Evolutionary conservation across 306 rosid species (phyloP).

Genomic region (Neltuma alba): DNA sequence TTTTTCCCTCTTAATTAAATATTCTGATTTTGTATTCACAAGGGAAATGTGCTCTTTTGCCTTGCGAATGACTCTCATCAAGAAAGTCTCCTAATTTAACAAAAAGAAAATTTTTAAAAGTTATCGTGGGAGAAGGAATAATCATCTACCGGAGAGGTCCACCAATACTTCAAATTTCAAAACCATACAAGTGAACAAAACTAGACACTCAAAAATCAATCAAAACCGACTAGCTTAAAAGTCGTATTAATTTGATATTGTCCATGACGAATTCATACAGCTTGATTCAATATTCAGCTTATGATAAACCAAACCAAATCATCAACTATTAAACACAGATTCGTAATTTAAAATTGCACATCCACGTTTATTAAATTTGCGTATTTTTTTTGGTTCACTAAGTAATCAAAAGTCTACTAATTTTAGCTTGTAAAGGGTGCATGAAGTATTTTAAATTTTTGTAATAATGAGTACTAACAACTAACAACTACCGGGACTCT

Average conservation of each 20-base stretch:
- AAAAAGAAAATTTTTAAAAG: too few species aligned
- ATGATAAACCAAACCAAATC: not conserved
- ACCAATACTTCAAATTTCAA: not conserved
- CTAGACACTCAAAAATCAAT: not conserved
- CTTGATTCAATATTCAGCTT: not conserved
- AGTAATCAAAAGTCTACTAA: not conserved
- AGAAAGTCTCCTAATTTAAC: too few species aligned
- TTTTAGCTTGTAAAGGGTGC: not conserved
- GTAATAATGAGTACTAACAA: not conserved
- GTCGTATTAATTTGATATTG: not conserved
- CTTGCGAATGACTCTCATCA: too few species aligned
- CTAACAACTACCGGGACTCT: too few species aligned
- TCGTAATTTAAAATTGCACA: not conserved
- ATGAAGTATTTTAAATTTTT: not conserved
- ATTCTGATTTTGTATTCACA: too few species aligned
- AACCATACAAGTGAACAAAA: not conserved
- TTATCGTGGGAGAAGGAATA: too few species aligned
- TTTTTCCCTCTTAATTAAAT: too few species aligned
- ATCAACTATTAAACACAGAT: not conserved
- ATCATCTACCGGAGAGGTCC: not conserved
- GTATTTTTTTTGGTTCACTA: not conserved
- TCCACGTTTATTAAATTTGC: not conserved
- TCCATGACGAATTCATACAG: not conserved
- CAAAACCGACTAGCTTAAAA: not conserved
- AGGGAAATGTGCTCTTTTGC: too few species aligned